A percentile compares a stretch with the other conserved stretches of the same genome.
Conservation (phyloP, 805 yeast genomes). For the Candida stauntonica region DNA sequence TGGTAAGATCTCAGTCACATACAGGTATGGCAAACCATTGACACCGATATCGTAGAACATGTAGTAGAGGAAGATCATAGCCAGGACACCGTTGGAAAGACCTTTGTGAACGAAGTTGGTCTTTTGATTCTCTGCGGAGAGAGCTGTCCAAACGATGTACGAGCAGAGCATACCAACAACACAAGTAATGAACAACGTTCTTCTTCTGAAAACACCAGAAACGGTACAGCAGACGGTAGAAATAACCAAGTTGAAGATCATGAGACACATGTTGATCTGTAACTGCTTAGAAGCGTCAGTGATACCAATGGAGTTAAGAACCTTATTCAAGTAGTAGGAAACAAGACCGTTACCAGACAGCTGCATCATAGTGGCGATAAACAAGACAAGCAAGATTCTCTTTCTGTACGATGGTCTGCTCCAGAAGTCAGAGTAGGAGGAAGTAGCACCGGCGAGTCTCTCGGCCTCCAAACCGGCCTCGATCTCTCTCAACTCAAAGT, state of each 20-base stretch:
- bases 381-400: constrained; percentile 34
- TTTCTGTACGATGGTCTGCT: constrained; percentile 33
- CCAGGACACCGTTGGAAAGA: constrained; percentile 42
- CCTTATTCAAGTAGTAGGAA: constrained; percentile 46
- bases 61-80: constrained; percentile 45
- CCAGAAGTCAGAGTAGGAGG: constrained; percentile 36
- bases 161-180: constrained; percentile 32
- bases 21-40: constrained; percentile 43
- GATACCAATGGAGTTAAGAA: constrained; percentile 50
- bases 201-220: constrained; percentile 29
- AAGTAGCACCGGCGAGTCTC: constrained; percentile 26
- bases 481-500: constrained; percentile 38
- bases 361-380: constrained; percentile 37
- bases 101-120: constrained; percentile 34
- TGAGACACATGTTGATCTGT: constrained; percentile 44
- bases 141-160: constrained; percentile 38
- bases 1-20: constrained; percentile 39
- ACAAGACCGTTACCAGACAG: constrained; percentile 49
- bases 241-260: constrained; percentile 38
- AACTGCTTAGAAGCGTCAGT: constrained; percentile 40
- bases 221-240: constrained; percentile 27
- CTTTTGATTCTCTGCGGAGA: constrained; percentile 42
- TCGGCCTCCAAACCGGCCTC: constrained; percentile 38
- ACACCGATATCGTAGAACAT: constrained; percentile 36
- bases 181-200: constrained; percentile 34